phyloP scores from a whole-genome alignment of 805 yeast species.

The Schizosaccharomyces octosporus region DNA sequence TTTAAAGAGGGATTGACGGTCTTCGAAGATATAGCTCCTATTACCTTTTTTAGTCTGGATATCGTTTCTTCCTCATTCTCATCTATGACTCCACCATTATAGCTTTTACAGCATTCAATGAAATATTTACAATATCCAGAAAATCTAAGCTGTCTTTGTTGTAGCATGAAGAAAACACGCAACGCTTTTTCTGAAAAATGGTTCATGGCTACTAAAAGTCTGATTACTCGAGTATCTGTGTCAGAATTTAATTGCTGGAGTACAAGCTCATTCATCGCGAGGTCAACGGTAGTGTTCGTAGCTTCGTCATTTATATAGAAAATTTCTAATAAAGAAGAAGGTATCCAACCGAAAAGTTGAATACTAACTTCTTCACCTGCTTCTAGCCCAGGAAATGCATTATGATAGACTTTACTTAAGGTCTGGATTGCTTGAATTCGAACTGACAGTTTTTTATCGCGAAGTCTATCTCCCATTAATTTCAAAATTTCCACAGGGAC shows the following conservation, averaged over 20 bases:
- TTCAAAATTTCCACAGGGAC: conserved; percentile 26
- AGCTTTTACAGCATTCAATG: conserved; percentile 25
- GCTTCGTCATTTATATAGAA: conserved; percentile 48
- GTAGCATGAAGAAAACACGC: conserved; percentile 42
- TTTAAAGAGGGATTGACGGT: conserved; percentile 31
- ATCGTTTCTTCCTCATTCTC: conserved; percentile 2
- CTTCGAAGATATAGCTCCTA: conserved; percentile 34
- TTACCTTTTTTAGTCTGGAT: conserved; percentile 10
- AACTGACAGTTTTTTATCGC: conserved; percentile 47
- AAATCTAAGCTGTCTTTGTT: conserved; percentile 33
- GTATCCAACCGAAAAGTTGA: conserved; percentile 25
- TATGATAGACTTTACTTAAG: conserved; percentile 31
- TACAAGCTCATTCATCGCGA: conserved; percentile 30
- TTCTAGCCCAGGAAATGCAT: conserved; percentile 12
- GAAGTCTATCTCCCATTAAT: conserved; percentile 35
- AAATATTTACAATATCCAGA: conserved; percentile 27
- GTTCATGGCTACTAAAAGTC: conserved; percentile 27
- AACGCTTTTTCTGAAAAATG: conserved; percentile 32
- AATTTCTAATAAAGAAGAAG: conserved; percentile 37
- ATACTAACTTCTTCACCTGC: conserved; percentile 6
- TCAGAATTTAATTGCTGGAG: conserved; percentile 26
- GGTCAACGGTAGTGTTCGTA: conserved; percentile 43
- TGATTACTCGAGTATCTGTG: conserved; percentile 12
- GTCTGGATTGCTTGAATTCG: conserved; percentile 33
- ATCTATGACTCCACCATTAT: conserved; percentile 13